A percentile compares a stretch with the other conserved stretches of the same genome.
phyloP scores from a whole-genome alignment of 2,329 filamentous ascomycete species.

The Nannizziopsis barbatae region DNA sequence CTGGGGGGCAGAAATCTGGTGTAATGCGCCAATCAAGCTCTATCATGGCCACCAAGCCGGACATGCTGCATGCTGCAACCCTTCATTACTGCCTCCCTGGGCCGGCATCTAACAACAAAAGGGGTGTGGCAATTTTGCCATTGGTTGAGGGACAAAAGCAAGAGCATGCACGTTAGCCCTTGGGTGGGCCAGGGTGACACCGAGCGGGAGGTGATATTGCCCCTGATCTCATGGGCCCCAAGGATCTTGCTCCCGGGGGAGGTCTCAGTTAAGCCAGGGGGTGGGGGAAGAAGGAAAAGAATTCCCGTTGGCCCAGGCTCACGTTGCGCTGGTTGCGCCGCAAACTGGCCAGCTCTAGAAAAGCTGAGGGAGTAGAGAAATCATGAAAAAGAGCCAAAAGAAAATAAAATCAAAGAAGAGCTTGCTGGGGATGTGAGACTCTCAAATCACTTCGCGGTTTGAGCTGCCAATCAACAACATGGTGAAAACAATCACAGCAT shows the following conservation, averaged over 20 bases:
- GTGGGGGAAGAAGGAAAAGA: background rate
- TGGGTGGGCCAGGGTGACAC: too few species aligned
- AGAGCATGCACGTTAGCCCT: too few species aligned
- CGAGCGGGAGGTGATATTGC: too few species aligned
- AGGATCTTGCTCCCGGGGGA: too few species aligned
- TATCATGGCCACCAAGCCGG: background rate
- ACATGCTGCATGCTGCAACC: constrained; percentile 1
- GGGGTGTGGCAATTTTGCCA: too few species aligned
- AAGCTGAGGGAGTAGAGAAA: background rate
- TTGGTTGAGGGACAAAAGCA: too few species aligned
- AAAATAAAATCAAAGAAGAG: constrained; percentile 1
- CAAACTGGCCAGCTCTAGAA: background rate
- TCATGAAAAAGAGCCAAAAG: background rate
- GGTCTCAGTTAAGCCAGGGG: too few species aligned
- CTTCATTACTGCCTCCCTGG: background rate
- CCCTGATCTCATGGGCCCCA: too few species aligned
- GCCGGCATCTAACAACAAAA: background rate
- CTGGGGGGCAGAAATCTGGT: background rate
- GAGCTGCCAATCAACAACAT: background rate
- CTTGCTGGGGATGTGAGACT: background rate
- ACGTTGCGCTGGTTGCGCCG: background rate
- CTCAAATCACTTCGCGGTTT: too few species aligned
- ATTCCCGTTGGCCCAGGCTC: background rate
- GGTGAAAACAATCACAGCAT: background rate
- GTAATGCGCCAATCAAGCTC: constrained; percentile 1